Evolutionary conservation across 2,329 filamentous ascomycete genomes (phyloP), one percentile per base, ranked within the genome.

Genomic region (Exophiala bonariae): DNA sequence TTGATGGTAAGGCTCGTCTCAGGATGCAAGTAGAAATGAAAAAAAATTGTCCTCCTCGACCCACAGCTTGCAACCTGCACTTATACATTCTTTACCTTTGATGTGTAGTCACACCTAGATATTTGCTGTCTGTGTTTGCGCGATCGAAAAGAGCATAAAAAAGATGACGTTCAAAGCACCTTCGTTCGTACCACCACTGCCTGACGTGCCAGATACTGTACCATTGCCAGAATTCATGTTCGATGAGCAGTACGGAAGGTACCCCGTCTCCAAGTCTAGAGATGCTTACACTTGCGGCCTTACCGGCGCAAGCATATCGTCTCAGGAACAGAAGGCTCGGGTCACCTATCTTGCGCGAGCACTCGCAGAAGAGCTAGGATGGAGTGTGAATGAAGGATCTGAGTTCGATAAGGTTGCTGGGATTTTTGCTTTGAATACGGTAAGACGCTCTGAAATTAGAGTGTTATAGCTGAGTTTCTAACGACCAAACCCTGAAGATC

Each of bases 321-420:
- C 77, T 5, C 57, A 73, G 19, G 80, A 92, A 56, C 77, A 89
- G 34, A 78, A 77, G 40, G 74, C 83, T 47, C 78, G 87, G 11
- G 78, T 86, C 8, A 82, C 88, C 19, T 74, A 71, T 44, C 75
- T 93, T 16, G 79, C 88, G 11, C 78, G 84, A 49, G 84, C 79
- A 16, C 70, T 93, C 19, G 77, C 79, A 32, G 82, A 86, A 62
- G 81, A 87, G 54, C 76, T 92, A 47, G 82, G 80, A 35, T 90
- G 87, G 77, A 66, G 77, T 36, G 81, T 85, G 4, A 84, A 87
- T 56, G 66, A 81, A 46, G 87, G 85, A 10, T 80, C 81, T 0
- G 86, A 90, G 63, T 93, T 85, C 84, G 87, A 93, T 60, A 89
- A 90, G 66, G 86, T 91, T 18, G 72, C 89, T 39, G 84, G 76